These are phyloP conservation scores for Penicillium verrucosum DNA, from an alignment of 2,329 filamentous ascomycete genomes.

Conservation along the genomic window DNA sequence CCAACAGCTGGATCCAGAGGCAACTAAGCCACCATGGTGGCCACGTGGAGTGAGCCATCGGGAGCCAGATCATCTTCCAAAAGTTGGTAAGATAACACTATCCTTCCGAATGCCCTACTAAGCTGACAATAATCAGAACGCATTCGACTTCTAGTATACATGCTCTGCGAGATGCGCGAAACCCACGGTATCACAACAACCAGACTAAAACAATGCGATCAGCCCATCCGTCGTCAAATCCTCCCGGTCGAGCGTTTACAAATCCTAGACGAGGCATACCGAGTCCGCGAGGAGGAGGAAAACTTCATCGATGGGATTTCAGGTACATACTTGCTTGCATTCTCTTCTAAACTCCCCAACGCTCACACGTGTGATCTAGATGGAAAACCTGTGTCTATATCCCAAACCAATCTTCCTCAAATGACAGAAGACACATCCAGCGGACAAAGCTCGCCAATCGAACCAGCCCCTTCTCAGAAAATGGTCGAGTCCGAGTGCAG, in stretches of 20 bases:
- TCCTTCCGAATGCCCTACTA: not conserved
- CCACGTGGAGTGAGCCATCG: slow-evolving; percentile 33
- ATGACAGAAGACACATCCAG: slow-evolving; percentile 16
- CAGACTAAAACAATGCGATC: slow-evolving; percentile 40
- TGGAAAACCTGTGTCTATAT: slow-evolving; percentile 26
- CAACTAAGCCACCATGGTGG: slow-evolving; percentile 38
- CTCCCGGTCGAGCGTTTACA: slow-evolving; percentile 33
- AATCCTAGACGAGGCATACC: slow-evolving; percentile 43
- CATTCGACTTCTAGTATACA: slow-evolving; percentile 40
- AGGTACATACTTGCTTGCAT: slow-evolving; percentile 24
- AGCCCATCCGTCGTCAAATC: slow-evolving; percentile 40
- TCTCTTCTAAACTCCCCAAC: not conserved
- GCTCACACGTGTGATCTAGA: slow-evolving; percentile 18
- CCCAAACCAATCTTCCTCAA: slow-evolving; percentile 30
- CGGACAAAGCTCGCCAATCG: slow-evolving; percentile 17
- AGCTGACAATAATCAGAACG: slow-evolving; percentile 29
- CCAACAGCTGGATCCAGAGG: slow-evolving; percentile 32
- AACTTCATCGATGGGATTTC: slow-evolving; percentile 37
- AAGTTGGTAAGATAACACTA: slow-evolving; percentile 25
- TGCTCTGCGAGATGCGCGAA: slow-evolving; percentile 37
- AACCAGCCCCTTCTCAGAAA: slow-evolving; percentile 9
- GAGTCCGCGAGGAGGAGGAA: slow-evolving; percentile 40
- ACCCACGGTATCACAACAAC: slow-evolving; percentile 37
- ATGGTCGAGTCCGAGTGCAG: slow-evolving; percentile 3
- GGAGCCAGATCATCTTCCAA: slow-evolving; percentile 36